Evolutionary conservation across 2,329 filamentous ascomycete species (phyloP).

Genomic region (Monosporascus sp.): DNA sequence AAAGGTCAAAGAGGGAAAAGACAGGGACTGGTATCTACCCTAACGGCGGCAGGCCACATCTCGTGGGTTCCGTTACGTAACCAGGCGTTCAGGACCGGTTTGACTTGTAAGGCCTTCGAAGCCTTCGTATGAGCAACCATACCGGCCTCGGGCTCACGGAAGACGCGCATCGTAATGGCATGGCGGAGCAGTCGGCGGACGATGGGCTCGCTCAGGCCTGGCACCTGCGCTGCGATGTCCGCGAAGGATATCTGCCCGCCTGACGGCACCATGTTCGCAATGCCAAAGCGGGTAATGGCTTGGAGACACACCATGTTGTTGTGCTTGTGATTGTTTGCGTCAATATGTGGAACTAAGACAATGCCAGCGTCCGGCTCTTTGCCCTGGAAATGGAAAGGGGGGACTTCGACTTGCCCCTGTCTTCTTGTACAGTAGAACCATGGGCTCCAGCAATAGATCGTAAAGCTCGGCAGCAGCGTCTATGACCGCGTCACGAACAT

Average conservation of each 20-base stretch:
- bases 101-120: slow-evolving; percentile 12
- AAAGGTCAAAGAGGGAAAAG: too few relatives aligned
- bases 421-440: too few relatives aligned
- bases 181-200: slow-evolving; percentile 21
- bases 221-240: slow-evolving; percentile 12
- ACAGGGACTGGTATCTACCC: too few relatives aligned
- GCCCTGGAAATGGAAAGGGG: too few relatives aligned
- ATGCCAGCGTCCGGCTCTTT: too few relatives aligned
- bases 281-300: slow-evolving; percentile 26
- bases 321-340: background rate
- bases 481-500: background rate
- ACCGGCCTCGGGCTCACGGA: slow-evolving; percentile 22
- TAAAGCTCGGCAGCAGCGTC: background rate
- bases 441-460: background rate
- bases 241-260: slow-evolving; percentile 13
- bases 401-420: too few relatives aligned
- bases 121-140: slow-evolving; percentile 21
- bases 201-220: slow-evolving; percentile 14
- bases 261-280: slow-evolving; percentile 23
- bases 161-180: slow-evolving; percentile 22
- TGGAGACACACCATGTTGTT: slow-evolving; percentile 19
- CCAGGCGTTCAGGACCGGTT: slow-evolving; percentile 10
- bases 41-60: slow-evolving; percentile 14
- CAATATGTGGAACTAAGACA: background rate
- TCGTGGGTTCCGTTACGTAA: slow-evolving; percentile 9